A percentile compares a stretch with the other conserved stretches of the same genome.
phyloP scores from a whole-genome alignment of 1,139 yeast genomes.

The Pichia sp. region DNA sequence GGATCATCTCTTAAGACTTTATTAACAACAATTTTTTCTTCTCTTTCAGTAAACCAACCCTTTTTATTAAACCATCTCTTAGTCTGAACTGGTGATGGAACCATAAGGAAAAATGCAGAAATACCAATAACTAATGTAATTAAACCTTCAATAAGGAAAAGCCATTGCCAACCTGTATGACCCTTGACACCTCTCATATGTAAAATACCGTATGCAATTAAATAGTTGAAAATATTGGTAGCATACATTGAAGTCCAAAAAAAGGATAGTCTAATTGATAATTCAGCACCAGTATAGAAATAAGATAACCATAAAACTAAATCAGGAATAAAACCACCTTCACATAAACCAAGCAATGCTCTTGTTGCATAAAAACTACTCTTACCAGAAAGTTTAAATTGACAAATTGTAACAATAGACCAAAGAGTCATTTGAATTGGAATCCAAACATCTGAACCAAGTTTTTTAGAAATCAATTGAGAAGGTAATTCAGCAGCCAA shows the following conservation, averaged over 20 bases:
- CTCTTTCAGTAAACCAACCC: slow-evolving; percentile 61
- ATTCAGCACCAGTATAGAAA: slow-evolving; percentile 48
- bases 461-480: slow-evolving; percentile 43
- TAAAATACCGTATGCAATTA: slow-evolving; percentile 42
- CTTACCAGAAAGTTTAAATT: slow-evolving; percentile 35
- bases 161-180: slow-evolving; percentile 55
- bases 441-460: slow-evolving; percentile 51
- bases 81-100: slow-evolving; percentile 54
- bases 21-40: slow-evolving; percentile 57
- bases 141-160: slow-evolving; percentile 58
- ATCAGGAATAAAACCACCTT: slow-evolving; percentile 56
- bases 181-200: slow-evolving; percentile 36
- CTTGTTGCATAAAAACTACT: slow-evolving; percentile 38
- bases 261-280: slow-evolving; percentile 43
- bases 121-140: slow-evolving; percentile 52
- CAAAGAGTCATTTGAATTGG: slow-evolving; percentile 46
- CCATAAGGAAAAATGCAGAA: slow-evolving; percentile 49
- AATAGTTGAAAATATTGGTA: slow-evolving; percentile 36
- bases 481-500: slow-evolving; percentile 49
- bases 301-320: slow-evolving; percentile 49
- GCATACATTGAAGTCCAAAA: slow-evolving; percentile 44
- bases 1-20: slow-evolving; percentile 64
- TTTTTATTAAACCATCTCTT: slow-evolving; percentile 36
- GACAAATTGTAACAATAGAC: slow-evolving; percentile 46
- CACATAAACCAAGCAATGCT: slow-evolving; percentile 42